Base-by-base conservation (phyloP, 2,329 filamentous ascomycete genomes). In the Paecilomyces fulvus region DNA sequence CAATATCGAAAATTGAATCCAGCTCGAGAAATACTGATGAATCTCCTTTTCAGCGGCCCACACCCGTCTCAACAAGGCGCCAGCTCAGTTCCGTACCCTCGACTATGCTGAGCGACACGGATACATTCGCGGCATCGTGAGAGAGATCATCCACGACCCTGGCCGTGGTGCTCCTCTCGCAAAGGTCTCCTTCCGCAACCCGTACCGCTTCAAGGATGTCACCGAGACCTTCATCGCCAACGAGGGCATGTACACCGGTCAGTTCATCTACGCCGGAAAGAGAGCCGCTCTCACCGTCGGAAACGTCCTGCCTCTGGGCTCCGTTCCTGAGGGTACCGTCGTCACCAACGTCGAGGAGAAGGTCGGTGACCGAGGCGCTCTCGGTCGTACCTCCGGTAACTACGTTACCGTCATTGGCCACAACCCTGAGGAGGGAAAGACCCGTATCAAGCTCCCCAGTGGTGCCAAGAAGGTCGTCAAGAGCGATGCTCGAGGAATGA, bases 241-340 rank as follows among this genome's bases (percentile, higher is more conserved):
- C 83, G 94, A 97, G 85, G 94, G 94, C 83, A 96, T 97, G 92
- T 99, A 97, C 90, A 96, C 94, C 68, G 94, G 94, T 77, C 94
- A 99, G 81, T 99, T 99, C 86, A 91, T 99, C 88, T 99, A 99
- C 82, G 94, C 92, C 76, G 94, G 94, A 77, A 99, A 99, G 90
- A 94, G 96, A 82, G 94, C 94, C 73, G 83, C 88, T 67, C 86
- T 99, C 75, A 97, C 89, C 74, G 87, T 99, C 79, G 94, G 94
- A 79, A 99, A 99, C 85, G 81, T 99, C 76, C 90, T 99, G 63
- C 94, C 94, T 66, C 86, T 99, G 70, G 85, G 86, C 75, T 90
- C 89, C 75, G 89, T 97, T 77, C 94, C 94, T 68, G 94, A 99
- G 85, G 94, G 94, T 90, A 99, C 94, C 79, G 92, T 99, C 71